phyloP scores from a whole-genome alignment of 257 asterid genomes.

The Vinca minor region DNA sequence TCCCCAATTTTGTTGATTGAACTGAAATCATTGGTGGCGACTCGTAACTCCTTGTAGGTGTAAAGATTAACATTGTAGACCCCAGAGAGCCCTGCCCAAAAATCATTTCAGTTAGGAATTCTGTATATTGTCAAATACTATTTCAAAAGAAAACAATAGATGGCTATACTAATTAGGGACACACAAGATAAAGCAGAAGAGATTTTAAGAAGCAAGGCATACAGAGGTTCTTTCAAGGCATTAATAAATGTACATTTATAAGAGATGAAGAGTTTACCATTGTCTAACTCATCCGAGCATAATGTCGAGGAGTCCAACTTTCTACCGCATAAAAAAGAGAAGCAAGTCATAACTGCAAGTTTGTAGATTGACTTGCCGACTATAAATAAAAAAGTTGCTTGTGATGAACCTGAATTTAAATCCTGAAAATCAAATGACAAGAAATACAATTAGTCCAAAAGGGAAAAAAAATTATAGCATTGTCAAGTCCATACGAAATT shows the following conservation, averaged over 20 bases:
- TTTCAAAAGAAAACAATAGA: background rate
- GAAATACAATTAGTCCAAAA: background rate
- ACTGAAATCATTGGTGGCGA: constrained; percentile 68
- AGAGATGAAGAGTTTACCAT: constrained; percentile 38
- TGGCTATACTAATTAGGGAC: constrained; percentile 4
- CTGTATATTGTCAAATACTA: background rate
- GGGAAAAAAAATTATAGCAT: background rate
- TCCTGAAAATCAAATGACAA: constrained; percentile 15
- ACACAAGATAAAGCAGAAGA: background rate
- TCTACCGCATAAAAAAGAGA: constrained; percentile 41
- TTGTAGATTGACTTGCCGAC: constrained; percentile 19
- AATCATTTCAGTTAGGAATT: constrained; percentile 26
- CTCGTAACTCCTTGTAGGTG: constrained; percentile 63
- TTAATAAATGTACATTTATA: constrained; percentile 5
- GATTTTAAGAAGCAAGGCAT: constrained; percentile 2
- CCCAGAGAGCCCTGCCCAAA: constrained; percentile 53
- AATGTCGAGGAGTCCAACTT: constrained; percentile 20
- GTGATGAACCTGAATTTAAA: constrained; percentile 8
- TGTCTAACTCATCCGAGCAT: constrained; percentile 23
- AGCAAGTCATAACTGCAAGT: constrained; percentile 60
- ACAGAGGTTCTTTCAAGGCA: background rate
- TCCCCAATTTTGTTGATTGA: constrained; percentile 71
- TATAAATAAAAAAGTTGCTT: constrained; percentile 16
- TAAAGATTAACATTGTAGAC: constrained; percentile 44
- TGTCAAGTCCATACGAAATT: background rate